Base-by-base conservation (phyloP, 768 basidiomycete genomes). In the Lactifluus subvellereus region DNA sequence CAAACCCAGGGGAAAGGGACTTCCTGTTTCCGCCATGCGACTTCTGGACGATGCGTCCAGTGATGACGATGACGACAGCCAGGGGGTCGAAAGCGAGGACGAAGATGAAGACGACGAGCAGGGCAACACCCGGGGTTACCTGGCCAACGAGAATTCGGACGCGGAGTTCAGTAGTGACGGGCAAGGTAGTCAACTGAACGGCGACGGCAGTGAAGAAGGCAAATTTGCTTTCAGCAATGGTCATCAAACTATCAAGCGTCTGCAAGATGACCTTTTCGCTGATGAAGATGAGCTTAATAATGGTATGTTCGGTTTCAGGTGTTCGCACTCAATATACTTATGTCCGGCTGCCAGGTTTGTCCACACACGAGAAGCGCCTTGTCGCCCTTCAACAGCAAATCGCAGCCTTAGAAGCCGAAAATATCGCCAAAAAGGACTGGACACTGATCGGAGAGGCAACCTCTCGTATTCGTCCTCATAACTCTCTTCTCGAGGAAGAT, bases 381-480 rank as follows among this genome's bases (percentile, higher is more conserved):
- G 78, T 83, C 5, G 82, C 82, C 1, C 77, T 98, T 18, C 81
- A 80, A 33, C 81, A 88, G 62, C 87, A 98, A 73, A 98, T 99
- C 55, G 74, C 84, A 8, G 74, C 83, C 20, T 78, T 98, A 40
- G 97, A 98, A 72, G 77, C 84, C 1, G 88, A 94, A 73, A 98
- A 96, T 72, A 83, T 96, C 56, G 86, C 84, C 2, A 80, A 84
- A 55, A 98, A 98, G 74, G 87, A 92, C 64, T 99, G 97, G 97
- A 86, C 87, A 6, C 80, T 97, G 33, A 83, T 91, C 79, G 95
- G 97, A 53, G 96, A 98, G 75, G 91, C 93, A 37, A 84, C 83
- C 22, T 84, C 93, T 6, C 83, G 87, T 45, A 75, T 86, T 48
- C 82, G 97, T 56, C 96, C 97, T 4, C 85, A 92, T 72, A 94